Evolutionary conservation across 192 early-diverging fungal species (phyloP).

Genomic region (Entophlyctis luteolus): DNA sequence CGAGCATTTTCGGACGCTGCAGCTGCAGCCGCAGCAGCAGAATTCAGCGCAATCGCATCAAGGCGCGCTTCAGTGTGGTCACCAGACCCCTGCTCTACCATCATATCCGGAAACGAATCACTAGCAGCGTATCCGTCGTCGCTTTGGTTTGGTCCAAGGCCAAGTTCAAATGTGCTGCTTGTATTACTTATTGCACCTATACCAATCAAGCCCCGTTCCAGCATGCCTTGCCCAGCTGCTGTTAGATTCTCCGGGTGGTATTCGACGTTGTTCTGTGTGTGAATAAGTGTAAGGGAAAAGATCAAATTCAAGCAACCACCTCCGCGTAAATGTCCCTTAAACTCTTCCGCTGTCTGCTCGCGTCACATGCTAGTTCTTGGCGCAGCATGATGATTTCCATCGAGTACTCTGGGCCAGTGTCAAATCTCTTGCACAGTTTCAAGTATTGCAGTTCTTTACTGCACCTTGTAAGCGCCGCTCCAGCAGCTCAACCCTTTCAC

Average conservation of each 20-base stretch:
- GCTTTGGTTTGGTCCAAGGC: slow-evolving; percentile 4
- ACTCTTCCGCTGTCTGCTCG: slow-evolving; percentile 24
- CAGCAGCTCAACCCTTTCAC: slow-evolving; percentile 62
- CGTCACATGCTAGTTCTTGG: slow-evolving; percentile 38
- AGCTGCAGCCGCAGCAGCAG: neutral
- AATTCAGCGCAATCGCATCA: neutral
- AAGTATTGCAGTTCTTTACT: neutral
- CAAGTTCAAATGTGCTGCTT: neutral
- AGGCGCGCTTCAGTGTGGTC: neutral
- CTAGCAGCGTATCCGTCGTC: neutral
- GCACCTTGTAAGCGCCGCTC: slow-evolving; percentile 55
- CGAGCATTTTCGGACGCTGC: neutral
- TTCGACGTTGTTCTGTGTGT: neutral
- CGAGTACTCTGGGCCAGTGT: slow-evolving; percentile 65
- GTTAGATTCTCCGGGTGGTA: slow-evolving; percentile 1
- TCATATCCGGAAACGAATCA: neutral
- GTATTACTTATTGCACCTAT: neutral
- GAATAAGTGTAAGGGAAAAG: neutral
- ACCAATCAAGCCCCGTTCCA: neutral
- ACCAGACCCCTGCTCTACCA: too few species aligned
- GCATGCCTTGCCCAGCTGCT: slow-evolving; percentile 14
- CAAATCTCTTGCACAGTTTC: neutral
- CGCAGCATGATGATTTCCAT: slow-evolving; percentile 89
- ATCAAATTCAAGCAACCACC: neutral
- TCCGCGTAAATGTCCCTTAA: slow-evolving; percentile 29